Evolutionary conservation across 148 eudicot genomes (phyloP), one percentile per base, ranked within the genome.

Genomic region (Camellia lanceoleosa): DNA sequence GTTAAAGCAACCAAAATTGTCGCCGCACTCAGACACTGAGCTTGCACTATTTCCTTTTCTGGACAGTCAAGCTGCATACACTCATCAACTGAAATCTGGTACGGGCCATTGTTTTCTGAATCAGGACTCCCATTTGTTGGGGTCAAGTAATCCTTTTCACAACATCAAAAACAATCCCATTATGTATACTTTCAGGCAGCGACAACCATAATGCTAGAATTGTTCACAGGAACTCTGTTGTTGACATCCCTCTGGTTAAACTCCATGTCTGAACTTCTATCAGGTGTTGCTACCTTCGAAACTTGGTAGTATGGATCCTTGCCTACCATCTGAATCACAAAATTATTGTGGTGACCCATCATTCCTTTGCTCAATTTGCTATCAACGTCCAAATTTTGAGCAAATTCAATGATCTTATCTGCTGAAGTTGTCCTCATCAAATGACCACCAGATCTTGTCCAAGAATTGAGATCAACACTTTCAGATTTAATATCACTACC

Each of bases 391-490:
- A 92, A 80, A 74, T 87, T 89, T 80, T 92, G 97, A 64, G 93
- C 90, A 69, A 87, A 93, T 72, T 97, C 92, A 2, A 89, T 79
- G 75, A 92, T 94, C 73, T 81, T 79, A 73, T 94, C 88, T 0
- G 98, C 94, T 4, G 99, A 97, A 7, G 88, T 78, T 0, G 98
- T 92, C 89, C 99, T 91, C 99, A 97, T 97, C 71, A 97, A 84
- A 68, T 98, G 99, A 9, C 99, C 99, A 60, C 98, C 99, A 5
- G 93, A 85, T 67, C 95, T 90, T 7, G 99, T 97, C 99, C 99
- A 97, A 1, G 95, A 84, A 80, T 84, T 86, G 10, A 84, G 73
- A 55, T 91, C 97, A 6, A 82, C 74, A 41, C 76, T 88, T 68
- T 97, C 98, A 3, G 97, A 71, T 81, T 97, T 97, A 67, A 97